Base-by-base conservation (phyloP, 2,329 filamentous ascomycete species). In the Lachnellula arida region DNA sequence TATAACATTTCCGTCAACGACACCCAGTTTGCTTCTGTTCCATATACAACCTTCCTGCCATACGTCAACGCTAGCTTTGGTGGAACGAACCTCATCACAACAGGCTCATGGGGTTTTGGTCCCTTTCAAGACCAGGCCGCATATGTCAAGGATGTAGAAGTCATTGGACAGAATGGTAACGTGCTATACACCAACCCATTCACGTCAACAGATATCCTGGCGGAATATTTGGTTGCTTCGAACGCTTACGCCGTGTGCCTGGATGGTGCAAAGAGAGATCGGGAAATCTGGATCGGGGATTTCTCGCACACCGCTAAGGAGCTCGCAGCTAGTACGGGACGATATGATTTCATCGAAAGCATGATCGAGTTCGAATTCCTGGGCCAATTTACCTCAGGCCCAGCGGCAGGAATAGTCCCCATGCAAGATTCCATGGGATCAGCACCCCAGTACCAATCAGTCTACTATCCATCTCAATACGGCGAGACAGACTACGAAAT, bases 201-300 rank as follows among this genome's bases (percentile, higher is more conserved):
- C 40, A 70, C 62, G 1, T 52, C 15, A 37, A 57, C 32, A 0
- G 60, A 67, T 9, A 59, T 68, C 0, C 62, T 76, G 0, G 64
- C 56, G 0, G 74, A 77, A 46, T 76, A 74, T 39, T 68, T 69
- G 4, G 68, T 73, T 0, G 64, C 67, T 2, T 58, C 61, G 1
- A 72, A 76, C 23, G 55, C 65, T 1, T 60, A 63, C 5, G 70
- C 71, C 2, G 67, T 74, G 8, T 76, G 75, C 46, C 62, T 75
- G 1, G 74, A 76, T 55, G 73, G 74, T 2, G 68, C 71, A 0
- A 76, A 76, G 56, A 65, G 74, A 5, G 74, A 77, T 56, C 66
- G 74, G 0, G 63, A 74, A 1, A 66, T 75, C 5, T 76, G 74
- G 74, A 66, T 70, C 3, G 74, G 74, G 5, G 74, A 76, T 55